Percentiles rank a stretch among this genome's conserved stretches.
These are phyloP conservation scores for Triadica sebifera DNA, from an alignment of 345 rosid genomes.

Conservation along the genomic window DNA sequence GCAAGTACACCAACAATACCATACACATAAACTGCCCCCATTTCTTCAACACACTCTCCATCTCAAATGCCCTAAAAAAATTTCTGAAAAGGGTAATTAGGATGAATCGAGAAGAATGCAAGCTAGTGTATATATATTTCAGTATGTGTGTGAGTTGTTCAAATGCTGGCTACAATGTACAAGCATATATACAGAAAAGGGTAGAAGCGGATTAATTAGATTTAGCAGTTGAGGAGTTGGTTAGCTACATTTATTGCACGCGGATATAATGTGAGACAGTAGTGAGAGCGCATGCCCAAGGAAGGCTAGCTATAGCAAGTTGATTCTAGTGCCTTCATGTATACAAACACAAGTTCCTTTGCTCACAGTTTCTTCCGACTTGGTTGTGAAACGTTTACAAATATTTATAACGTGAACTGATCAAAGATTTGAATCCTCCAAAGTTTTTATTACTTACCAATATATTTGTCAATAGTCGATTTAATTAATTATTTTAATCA, in stretches of 20 bases:
- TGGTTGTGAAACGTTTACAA: background rate
- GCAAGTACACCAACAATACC: background rate
- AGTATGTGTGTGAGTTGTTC: conserved; percentile 8
- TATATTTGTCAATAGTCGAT: too few relatives aligned
- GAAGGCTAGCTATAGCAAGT: background rate
- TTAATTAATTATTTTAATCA: too few relatives aligned
- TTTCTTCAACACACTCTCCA: background rate
- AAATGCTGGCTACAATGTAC: conserved; percentile 11
- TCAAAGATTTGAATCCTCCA: too few relatives aligned
- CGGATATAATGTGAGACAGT: conserved; percentile 19
- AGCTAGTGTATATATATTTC: too few relatives aligned
- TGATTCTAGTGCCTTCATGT: background rate
- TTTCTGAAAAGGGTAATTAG: background rate
- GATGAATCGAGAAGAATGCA: background rate
- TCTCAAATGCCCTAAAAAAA: background rate
- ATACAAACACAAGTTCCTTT: too few relatives aligned
- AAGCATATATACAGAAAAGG: conserved; percentile 21
- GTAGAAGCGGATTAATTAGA: background rate
- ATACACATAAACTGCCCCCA: background rate
- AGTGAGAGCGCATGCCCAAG: conserved; percentile 10
- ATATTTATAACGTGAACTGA: background rate
- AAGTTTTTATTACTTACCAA: too few relatives aligned
- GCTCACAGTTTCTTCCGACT: too few relatives aligned
- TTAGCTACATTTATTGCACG: conserved; percentile 34
- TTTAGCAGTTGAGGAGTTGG: conserved; percentile 29